These are phyloP conservation scores for Curvularia eragrostidis DNA, from an alignment of 2,329 filamentous ascomycete species.

Conservation along the genomic window DNA sequence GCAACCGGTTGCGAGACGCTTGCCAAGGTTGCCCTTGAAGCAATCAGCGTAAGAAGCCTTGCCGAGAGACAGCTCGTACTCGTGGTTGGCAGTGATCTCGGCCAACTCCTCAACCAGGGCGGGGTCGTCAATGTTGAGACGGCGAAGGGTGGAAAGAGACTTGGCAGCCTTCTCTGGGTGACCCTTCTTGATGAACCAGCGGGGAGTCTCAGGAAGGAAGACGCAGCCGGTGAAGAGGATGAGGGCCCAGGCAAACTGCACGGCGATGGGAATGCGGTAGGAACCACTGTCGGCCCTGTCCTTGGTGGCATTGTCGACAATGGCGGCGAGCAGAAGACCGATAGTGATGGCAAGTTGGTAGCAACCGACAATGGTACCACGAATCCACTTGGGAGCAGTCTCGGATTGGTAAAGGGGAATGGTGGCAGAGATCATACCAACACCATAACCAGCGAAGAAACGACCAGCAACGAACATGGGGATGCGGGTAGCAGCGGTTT, in stretches of 20 bases:
- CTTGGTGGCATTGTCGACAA: conserved; percentile 70
- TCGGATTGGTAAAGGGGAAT: conserved; percentile 76
- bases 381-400: conserved; percentile 76
- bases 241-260: conserved; percentile 77
- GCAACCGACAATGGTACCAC: conserved; percentile 71
- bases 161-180: conserved; percentile 69
- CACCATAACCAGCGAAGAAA: conserved; percentile 52
- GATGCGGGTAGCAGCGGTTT: conserved; percentile 45
- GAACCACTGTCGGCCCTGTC: conserved; percentile 65
- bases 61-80: conserved; percentile 72
- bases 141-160: conserved; percentile 66
- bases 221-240: conserved; percentile 67
- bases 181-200: conserved; percentile 70
- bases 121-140: conserved; percentile 65
- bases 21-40: conserved; percentile 57
- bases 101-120: conserved; percentile 67
- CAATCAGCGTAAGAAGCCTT: conserved; percentile 54
- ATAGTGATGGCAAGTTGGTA: conserved; percentile 78
- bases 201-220: conserved; percentile 78
- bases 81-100: conserved; percentile 72
- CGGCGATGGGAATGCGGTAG: conserved; percentile 77
- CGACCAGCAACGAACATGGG: conserved; percentile 51
- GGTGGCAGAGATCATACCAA: conserved; percentile 50
- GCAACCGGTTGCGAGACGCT: conserved; percentile 75
- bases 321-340: conserved; percentile 69